Evolutionary conservation across 768 basidiomycete species (phyloP).

Genomic region (Tricholoma flavovirens): DNA sequence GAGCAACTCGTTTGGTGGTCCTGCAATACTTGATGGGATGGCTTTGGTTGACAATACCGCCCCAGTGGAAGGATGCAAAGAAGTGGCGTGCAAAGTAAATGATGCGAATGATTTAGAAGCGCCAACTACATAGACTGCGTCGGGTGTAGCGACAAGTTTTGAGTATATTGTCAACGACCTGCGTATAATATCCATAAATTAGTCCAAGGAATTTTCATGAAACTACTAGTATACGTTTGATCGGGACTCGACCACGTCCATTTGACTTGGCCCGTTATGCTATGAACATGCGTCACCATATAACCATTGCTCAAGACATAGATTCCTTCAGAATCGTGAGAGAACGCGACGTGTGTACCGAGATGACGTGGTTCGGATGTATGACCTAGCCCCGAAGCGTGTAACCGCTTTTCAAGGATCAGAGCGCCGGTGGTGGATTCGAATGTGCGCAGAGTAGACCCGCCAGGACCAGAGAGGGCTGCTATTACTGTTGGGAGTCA

Average conservation of each 20-base stretch:
- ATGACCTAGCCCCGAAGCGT: constrained; percentile 36
- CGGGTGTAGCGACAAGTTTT: constrained; percentile 47
- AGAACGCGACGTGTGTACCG: constrained; percentile 47
- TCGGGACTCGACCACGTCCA: constrained; percentile 77
- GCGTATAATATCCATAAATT: constrained; percentile 3
- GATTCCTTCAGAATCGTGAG: constrained; percentile 28
- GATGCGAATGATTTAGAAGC: constrained; percentile 44
- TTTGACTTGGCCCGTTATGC: constrained; percentile 42
- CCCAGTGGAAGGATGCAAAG: constrained; percentile 52
- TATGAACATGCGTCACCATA: constrained; percentile 46
- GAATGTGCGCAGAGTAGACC: constrained; percentile 63
- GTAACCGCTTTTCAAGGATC: constrained; percentile 58
- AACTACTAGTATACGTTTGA: constrained; percentile 46
- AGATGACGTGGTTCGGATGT: constrained; percentile 48
- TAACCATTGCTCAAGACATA: constrained; percentile 59
- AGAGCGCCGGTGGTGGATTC: constrained; percentile 59
- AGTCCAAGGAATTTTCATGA: background rate
- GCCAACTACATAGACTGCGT: constrained; percentile 54
- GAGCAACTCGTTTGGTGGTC: constrained; percentile 26
- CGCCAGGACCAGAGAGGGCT: constrained; percentile 71
- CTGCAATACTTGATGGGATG: constrained; percentile 46
- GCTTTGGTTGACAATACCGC: constrained; percentile 40
- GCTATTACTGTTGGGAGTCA: constrained; percentile 46
- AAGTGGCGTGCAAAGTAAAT: constrained; percentile 63
- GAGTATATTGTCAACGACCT: constrained; percentile 66